A percentile compares a stretch with the other conserved stretches of the same genome.
These are phyloP conservation scores for Agrocybe pediades DNA, from an alignment of 768 basidiomycete genomes.

Conservation along the genomic window DNA sequence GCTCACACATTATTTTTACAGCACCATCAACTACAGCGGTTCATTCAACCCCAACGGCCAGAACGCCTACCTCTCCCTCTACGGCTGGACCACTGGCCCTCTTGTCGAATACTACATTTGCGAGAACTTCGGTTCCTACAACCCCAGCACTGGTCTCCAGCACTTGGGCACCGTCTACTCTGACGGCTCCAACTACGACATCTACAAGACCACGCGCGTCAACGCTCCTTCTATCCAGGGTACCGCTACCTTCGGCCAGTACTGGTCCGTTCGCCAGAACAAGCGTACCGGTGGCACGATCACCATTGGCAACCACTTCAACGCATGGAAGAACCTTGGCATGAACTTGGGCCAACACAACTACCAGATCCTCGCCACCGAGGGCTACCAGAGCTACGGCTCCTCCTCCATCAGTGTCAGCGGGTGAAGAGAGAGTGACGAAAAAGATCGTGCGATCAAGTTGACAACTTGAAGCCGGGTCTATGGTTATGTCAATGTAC, in stretches of 20 bases:
- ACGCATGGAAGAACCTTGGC: constrained; percentile 40
- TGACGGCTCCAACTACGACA: constrained; percentile 44
- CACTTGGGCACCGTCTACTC: constrained; percentile 38
- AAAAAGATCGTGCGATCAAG: no score
- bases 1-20: constrained; percentile 15
- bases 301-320: constrained; percentile 41
- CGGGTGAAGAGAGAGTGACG: neutral
- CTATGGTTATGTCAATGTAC: no score
- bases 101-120: constrained; percentile 51
- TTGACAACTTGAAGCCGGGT: no score
- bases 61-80: constrained; percentile 44
- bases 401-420: constrained; percentile 14
- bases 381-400: constrained; percentile 44
- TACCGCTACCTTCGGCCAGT: constrained; percentile 46
- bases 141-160: constrained; percentile 34
- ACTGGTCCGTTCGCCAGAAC: constrained; percentile 43
- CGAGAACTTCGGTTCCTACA: constrained; percentile 41
- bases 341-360: constrained; percentile 37
- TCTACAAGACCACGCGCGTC: constrained; percentile 36
- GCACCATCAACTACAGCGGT: constrained; percentile 38
- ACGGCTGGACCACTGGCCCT: constrained; percentile 46
- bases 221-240: constrained; percentile 45
- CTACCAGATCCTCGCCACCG: constrained; percentile 51
- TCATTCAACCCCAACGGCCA: constrained; percentile 35
- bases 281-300: constrained; percentile 36